Percentiles rank a stretch among this genome's conserved stretches.
Conservation (phyloP, 441 rosid species). For the Codiaeum variegatum region DNA sequence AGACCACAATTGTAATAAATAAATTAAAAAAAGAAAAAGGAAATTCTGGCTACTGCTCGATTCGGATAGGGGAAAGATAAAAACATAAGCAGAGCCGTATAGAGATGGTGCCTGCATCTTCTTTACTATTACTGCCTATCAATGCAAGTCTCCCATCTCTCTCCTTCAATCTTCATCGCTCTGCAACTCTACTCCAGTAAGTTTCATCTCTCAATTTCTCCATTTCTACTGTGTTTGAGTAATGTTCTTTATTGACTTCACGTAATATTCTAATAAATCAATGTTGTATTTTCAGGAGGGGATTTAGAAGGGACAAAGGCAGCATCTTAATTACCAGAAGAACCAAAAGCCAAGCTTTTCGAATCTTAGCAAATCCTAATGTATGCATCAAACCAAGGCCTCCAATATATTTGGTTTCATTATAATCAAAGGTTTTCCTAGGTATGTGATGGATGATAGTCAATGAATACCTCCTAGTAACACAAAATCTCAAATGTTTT, state of each 20-base stretch:
- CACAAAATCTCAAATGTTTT: conserved; percentile 11
- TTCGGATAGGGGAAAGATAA: background rate
- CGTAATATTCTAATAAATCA: background rate
- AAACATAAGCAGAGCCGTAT: background rate
- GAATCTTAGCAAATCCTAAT: conserved; percentile 61
- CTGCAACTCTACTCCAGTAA: conserved; percentile 19
- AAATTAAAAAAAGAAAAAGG: background rate
- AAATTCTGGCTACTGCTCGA: background rate
- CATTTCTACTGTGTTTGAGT: background rate
- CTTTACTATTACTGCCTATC: conserved; percentile 1
- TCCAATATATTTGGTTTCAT: conserved; percentile 30
- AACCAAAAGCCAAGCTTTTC: conserved; percentile 54
- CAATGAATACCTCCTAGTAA: conserved; percentile 12
- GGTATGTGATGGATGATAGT: conserved; percentile 30
- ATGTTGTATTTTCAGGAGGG: conserved; percentile 28
- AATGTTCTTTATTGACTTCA: background rate
- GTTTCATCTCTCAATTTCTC: background rate
- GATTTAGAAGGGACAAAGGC: conserved; percentile 35
- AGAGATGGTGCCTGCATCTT: conserved; percentile 22
- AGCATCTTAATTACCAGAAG: conserved; percentile 27
- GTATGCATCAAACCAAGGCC: conserved; percentile 44
- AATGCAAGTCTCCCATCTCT: conserved; percentile 15
- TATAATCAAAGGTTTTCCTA: conserved; percentile 31
- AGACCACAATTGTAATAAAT: background rate
- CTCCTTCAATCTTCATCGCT: background rate